phyloP scores from a whole-genome alignment of 495 filamentous ascomycete species.

The Monascus purpureus region DNA sequence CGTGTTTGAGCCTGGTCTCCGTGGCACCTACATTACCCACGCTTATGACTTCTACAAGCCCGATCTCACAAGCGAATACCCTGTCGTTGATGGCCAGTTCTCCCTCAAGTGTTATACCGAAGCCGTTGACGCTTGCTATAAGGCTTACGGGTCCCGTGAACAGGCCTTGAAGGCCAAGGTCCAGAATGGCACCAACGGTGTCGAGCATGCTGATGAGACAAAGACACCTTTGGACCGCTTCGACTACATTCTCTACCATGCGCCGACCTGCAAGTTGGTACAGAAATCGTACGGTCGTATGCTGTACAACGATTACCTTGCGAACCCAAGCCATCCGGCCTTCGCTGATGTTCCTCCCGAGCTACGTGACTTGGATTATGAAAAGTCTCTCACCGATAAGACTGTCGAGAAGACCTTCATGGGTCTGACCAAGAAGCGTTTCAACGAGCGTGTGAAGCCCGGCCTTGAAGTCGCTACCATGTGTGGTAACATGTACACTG shows the following conservation, averaged over 20 bases:
- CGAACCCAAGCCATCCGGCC: slow-evolving; percentile 56
- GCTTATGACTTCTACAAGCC: slow-evolving; percentile 99
- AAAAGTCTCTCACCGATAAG: slow-evolving; percentile 79
- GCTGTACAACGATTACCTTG: slow-evolving; percentile 91
- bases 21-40: slow-evolving; percentile 86
- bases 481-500: slow-evolving; percentile 99
- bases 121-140: slow-evolving; percentile 91
- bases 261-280: slow-evolving; percentile 95
- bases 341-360: slow-evolving; percentile 83
- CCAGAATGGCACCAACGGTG: slow-evolving; percentile 50
- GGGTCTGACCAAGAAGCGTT: slow-evolving; percentile 89
- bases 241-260: slow-evolving; percentile 91
- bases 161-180: slow-evolving; percentile 43
- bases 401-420: slow-evolving; percentile 95
- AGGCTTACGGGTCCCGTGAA: slow-evolving; percentile 83
- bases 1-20: slow-evolving; percentile 80
- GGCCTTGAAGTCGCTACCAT: slow-evolving; percentile 76
- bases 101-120: slow-evolving; percentile 92
- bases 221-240: slow-evolving; percentile 79
- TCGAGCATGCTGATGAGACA: slow-evolving; percentile 26
- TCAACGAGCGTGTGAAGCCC: slow-evolving; percentile 75
- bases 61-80: slow-evolving; percentile 95
- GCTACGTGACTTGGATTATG: slow-evolving; percentile 71
- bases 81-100: slow-evolving; percentile 90
- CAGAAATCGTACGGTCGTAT: slow-evolving; percentile 89